Base-by-base conservation (phyloP, 129 eudicot genomes). In the Silybum marianum region DNA sequence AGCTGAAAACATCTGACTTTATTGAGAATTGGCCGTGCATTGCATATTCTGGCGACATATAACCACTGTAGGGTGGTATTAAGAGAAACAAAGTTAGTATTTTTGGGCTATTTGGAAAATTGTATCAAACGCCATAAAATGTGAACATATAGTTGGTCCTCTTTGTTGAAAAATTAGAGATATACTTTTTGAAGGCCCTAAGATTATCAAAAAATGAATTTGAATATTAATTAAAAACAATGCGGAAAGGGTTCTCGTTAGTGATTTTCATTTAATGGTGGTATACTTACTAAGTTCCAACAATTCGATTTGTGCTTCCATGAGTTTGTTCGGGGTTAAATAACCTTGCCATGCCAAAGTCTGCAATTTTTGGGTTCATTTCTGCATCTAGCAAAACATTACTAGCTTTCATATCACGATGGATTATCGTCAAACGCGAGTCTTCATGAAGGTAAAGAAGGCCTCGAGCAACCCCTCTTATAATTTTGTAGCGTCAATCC, bases 31-130 rank as follows among this genome's bases (percentile, higher is more conserved):
- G 80, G n/a, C 83, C 87, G 14, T 75, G 68, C 78, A 48, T 28
- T 78, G 48, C 80, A 73, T 78, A 84, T 44, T 84, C 83, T 4
- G 87, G 87, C n/a, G 87, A 36, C 87, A 84, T 84, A 40, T 84
- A 84, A 9, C 87, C 87, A 74, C 87, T 84, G 48, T 58, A 65
- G 63, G 63, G 22, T 54, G 9, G 22, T 54, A 16, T 54, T 1
- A 1, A 54, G 22, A 18, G 63, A 54, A 16, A 54, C 1, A 54
- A 54, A 54, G 63, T 54, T 54, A 54, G 63, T 18, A 54, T 18
- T 18, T 7, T 6, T 1, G 2, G 7, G 63, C n/a, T 16, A 54
- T 54, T 4, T 16, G 8, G 22, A 5, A 54, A 54, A 54, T 18
- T 54, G 7, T 4, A 18, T 16, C 62, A 51, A 3, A 51, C 16